Conservation (phyloP, 257 asterid genomes). For the Paraleonurus japonicus region DNA sequence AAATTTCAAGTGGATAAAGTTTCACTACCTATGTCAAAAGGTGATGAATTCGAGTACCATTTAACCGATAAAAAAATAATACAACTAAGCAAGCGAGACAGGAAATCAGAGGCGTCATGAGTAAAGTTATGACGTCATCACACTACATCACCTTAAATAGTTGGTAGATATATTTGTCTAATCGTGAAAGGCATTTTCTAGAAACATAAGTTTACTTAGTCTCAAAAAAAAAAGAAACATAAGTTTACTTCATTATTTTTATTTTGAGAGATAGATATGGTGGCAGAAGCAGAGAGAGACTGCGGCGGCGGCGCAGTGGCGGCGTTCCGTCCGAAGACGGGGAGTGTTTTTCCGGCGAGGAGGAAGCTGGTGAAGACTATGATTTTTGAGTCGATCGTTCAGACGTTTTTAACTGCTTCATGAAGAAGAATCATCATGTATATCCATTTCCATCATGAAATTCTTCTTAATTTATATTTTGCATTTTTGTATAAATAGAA, state of each 20-base stretch:
- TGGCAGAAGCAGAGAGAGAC: slow-evolving; percentile 11
- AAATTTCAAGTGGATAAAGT: too few relatives aligned
- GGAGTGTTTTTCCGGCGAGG: slow-evolving; percentile 41
- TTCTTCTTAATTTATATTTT: not conserved
- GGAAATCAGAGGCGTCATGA: not conserved
- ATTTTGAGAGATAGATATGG: not conserved
- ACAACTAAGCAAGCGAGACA: not conserved
- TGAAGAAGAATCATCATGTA: slow-evolving; percentile 7
- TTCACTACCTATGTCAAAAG: too few relatives aligned
- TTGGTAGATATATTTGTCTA: not conserved
- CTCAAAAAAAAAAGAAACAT: too few relatives aligned
- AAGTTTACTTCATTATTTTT: not conserved
- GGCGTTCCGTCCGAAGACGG: slow-evolving; percentile 26
- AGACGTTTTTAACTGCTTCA: too few relatives aligned
- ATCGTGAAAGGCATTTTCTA: not conserved
- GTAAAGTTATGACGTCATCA: not conserved
- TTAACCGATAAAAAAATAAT: too few relatives aligned
- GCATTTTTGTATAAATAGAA: not conserved
- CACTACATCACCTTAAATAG: not conserved
- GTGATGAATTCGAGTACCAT: too few relatives aligned
- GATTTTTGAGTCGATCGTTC: slow-evolving; percentile 28
- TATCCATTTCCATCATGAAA: slow-evolving; percentile 16
- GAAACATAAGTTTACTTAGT: too few relatives aligned
- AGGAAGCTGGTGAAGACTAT: slow-evolving; percentile 38
- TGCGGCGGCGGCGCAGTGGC: not conserved